A percentile compares a stretch with the other conserved stretches of the same genome.
Evolutionary conservation across 1,139 yeast species (phyloP).

Genomic region (Scheffersomyces parashehatae): DNA sequence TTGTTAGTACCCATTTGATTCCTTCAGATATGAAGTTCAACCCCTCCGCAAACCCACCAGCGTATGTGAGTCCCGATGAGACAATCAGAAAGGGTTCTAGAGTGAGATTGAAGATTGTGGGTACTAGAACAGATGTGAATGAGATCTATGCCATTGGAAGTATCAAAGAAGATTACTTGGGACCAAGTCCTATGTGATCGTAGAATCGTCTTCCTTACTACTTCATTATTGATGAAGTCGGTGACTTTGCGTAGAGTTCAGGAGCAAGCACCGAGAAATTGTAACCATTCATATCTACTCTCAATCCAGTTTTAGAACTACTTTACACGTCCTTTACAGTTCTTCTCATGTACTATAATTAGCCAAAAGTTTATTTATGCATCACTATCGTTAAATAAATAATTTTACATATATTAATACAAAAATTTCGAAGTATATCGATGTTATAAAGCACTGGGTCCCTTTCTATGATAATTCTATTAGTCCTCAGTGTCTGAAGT

Average conservation of each 20-base stretch:
- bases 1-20: slow-evolving; percentile 90
- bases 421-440: too few relatives aligned
- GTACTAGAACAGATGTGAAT: slow-evolving; percentile 96
- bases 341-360: too few relatives aligned
- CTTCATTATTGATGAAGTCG: background rate
- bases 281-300: too few relatives aligned
- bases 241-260: too few relatives aligned
- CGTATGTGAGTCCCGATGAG: slow-evolving; percentile 96
- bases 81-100: slow-evolving; percentile 91
- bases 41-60: slow-evolving; percentile 97
- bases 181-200: slow-evolving; percentile 59
- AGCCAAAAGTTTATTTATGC: too few relatives aligned
- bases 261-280: too few relatives aligned
- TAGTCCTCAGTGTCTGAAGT: slow-evolving; percentile 2
- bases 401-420: too few relatives aligned
- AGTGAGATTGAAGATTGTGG: slow-evolving; percentile 92
- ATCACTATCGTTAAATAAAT: too few relatives aligned
- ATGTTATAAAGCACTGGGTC: too few relatives aligned
- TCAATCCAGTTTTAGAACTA: too few relatives aligned
- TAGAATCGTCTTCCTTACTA: slow-evolving; percentile 3
- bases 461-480: background rate
- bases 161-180: slow-evolving; percentile 94
- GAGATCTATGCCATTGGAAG: slow-evolving; percentile 97
- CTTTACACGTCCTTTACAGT: too few relatives aligned
- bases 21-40: slow-evolving; percentile 93